These are phyloP conservation scores for Pleurotus pulmonarius DNA, from an alignment of 768 basidiomycete species.

Conservation along the genomic window DNA sequence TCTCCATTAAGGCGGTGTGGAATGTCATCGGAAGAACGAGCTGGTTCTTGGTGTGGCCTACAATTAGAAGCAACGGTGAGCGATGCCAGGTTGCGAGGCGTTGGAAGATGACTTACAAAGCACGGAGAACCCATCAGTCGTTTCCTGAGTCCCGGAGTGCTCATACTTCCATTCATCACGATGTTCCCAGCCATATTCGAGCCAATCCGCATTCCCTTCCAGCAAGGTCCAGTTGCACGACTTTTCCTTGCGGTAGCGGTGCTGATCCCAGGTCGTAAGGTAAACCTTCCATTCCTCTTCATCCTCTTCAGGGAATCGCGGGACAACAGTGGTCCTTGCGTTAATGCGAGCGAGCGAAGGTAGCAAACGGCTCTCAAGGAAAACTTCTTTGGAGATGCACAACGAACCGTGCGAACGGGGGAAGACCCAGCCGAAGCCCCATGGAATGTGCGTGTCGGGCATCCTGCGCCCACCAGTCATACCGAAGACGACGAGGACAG, in stretches of 20 bases:
- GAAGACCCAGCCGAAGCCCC: conserved; percentile 8
- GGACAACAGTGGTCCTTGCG: conserved; percentile 9
- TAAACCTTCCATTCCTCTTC: conserved; percentile 13
- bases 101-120: neutral
- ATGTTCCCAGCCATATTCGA: conserved; percentile 11
- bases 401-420: conserved; percentile 12
- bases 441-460: conserved; percentile 8
- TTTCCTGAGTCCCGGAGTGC: conserved; percentile 8
- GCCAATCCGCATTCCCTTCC: conserved; percentile 5
- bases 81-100: neutral
- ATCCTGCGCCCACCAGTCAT: neutral
- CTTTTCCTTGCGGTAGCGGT: conserved; percentile 6
- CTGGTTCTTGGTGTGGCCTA: conserved; percentile 12
- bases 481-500: neutral
- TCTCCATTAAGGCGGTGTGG: conserved; percentile 6
- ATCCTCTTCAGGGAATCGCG: conserved; percentile 13
- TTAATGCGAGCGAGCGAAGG: conserved; percentile 9
- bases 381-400: conserved; percentile 10
- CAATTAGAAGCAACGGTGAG: neutral
- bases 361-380: conserved; percentile 14
- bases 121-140: neutral
- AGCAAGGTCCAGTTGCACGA: conserved; percentile 10
- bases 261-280: conserved; percentile 12
- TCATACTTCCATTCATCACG: conserved; percentile 14
- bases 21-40: conserved; percentile 10